A percentile compares a stretch with the other conserved stretches of the same genome.
Evolutionary conservation across 1,284 basidiomycete genomes (phyloP).

Genomic region (Tetrapyrgos nigripes): DNA sequence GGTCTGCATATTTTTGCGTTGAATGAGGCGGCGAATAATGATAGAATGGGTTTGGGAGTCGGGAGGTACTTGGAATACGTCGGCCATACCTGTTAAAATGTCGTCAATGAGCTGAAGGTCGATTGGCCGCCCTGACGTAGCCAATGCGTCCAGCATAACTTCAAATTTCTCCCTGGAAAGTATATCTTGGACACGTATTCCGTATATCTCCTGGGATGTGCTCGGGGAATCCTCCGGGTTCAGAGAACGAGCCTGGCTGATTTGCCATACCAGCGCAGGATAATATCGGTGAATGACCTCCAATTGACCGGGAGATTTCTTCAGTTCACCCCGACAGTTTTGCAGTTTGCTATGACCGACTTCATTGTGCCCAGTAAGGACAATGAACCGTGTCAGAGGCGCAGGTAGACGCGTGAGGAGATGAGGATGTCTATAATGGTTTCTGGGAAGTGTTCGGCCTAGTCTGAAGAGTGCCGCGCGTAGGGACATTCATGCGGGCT

Average conservation of each 20-base stretch:
- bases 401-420: constrained; percentile 3
- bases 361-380: not conserved
- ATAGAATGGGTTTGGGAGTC: constrained; percentile 48
- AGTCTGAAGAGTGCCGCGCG: constrained; percentile 43
- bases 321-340: constrained; percentile 17
- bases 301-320: constrained; percentile 31
- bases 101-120: constrained; percentile 57
- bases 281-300: constrained; percentile 43
- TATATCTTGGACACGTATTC: not conserved
- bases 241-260: constrained; percentile 29
- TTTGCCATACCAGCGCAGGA: constrained; percentile 40
- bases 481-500: constrained; percentile 62
- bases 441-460: constrained; percentile 28
- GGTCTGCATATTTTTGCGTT: constrained; percentile 46
- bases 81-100: constrained; percentile 52
- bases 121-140: constrained; percentile 50
- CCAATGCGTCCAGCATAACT: constrained; percentile 49
- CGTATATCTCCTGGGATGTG: constrained; percentile 5
- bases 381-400: not conserved
- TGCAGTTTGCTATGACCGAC: not conserved
- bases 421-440: not conserved
- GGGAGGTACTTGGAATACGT: constrained; percentile 49
- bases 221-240: not conserved
- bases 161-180: constrained; percentile 29
- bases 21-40: constrained; percentile 53